Evolutionary conservation across 148 eudicot species (phyloP), one percentile per base, ranked within the genome.

Genomic region (Spergularia marina): DNA sequence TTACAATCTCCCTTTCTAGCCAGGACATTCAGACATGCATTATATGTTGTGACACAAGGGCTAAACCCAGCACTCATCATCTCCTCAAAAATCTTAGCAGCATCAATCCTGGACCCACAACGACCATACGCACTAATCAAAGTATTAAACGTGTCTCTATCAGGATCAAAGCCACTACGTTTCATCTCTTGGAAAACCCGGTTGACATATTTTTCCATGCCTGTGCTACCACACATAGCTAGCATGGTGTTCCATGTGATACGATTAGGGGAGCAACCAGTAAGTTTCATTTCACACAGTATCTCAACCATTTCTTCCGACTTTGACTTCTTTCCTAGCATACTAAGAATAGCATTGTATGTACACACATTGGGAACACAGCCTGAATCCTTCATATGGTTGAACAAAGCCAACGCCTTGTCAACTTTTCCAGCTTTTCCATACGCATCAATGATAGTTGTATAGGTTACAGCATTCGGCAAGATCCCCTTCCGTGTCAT

Each of bases 221-320:
- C 98, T 52, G 57, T 84, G 20, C 80, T 79, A 40, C 93, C 93
- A 85, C 95, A 91, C 88, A 88, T 78, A 6, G 93, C 87, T 75
- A 94, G 91, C 86, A 91, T 86, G 0, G 97, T 94, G 82, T 94
- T 94, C 98, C 98, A 94, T 1, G 98, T 94, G 58, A 86, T 75
- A 41, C 87, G 91, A 80, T 94, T 86, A 12, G 98, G 98, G 41
- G 88, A 71, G 73, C 94, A 91, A 12, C 95, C 91, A 34, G 86
- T 85, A 58, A 80, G 72, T 80, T 94, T 91, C 98, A 94, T 94
- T 41, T 94, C 98, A 73, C 68, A 62, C 3, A 94, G 78, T 64
- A 94, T 75, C 56, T 79, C 85, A 80, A 88, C 84, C 98, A 94
- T 94, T 75, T 88, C 91, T 18, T 88, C 89, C 21, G 82, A 72